These are phyloP conservation scores for Colletotrichum sp. DNA, from an alignment of 2,329 filamentous ascomycete species.

Conservation along the genomic window DNA sequence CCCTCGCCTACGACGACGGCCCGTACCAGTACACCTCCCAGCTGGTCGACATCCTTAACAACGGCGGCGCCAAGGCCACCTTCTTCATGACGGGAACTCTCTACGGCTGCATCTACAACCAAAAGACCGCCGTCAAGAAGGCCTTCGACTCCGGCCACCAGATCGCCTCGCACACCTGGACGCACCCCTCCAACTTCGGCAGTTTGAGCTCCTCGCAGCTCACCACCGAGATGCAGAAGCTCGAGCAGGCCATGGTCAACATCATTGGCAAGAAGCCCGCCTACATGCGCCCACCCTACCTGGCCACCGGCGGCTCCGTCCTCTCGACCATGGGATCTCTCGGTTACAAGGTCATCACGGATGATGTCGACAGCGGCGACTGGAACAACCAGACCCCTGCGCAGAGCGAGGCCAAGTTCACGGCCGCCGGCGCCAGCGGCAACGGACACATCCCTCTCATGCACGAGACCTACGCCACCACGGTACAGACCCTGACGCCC, in stretches of 20 bases:
- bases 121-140: slow-evolving; percentile 56
- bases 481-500: slow-evolving; percentile 52
- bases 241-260: slow-evolving; percentile 57
- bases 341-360: slow-evolving; percentile 65
- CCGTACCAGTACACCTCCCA: slow-evolving; percentile 53
- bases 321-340: slow-evolving; percentile 47
- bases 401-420: slow-evolving; percentile 59
- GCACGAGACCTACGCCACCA: slow-evolving; percentile 58
- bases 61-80: slow-evolving; percentile 54
- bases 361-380: slow-evolving; percentile 67
- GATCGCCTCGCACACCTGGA: slow-evolving; percentile 60
- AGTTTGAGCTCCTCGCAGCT: slow-evolving; percentile 42
- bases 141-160: slow-evolving; percentile 57
- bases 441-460: slow-evolving; percentile 62
- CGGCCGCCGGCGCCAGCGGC: slow-evolving; percentile 43
- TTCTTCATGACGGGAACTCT: slow-evolving; percentile 60
- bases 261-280: slow-evolving; percentile 52
- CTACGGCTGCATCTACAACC: slow-evolving; percentile 57
- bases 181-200: slow-evolving; percentile 49
- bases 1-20: slow-evolving; percentile 60
- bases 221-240: slow-evolving; percentile 52
- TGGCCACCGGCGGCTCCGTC: slow-evolving; percentile 50
- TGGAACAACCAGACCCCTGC: slow-evolving; percentile 58
- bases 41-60: slow-evolving; percentile 56
- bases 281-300: slow-evolving; percentile 56